These are phyloP conservation scores for Nephelium lappaceum DNA, from an alignment of 345 rosid species.

Conservation along the genomic window DNA sequence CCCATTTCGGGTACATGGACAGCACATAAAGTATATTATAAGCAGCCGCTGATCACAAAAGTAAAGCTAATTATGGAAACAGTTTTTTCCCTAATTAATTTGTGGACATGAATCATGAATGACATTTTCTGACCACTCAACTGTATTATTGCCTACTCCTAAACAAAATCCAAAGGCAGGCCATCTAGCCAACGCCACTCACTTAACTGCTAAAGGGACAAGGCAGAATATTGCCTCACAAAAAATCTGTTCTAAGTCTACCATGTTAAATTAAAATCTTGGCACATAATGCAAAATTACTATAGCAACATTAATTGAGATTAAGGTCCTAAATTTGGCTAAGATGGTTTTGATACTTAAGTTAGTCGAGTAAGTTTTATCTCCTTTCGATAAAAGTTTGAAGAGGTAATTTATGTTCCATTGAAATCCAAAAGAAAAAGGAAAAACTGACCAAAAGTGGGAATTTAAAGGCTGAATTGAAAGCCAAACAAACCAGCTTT, in stretches of 20 bases:
- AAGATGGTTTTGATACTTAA: not conserved
- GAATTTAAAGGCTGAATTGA: conserved; percentile 4
- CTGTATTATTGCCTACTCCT: conserved; percentile 8
- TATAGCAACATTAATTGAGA: too few species aligned
- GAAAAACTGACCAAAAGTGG: not conserved
- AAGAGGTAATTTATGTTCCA: not conserved
- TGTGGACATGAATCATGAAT: conserved; percentile 14
- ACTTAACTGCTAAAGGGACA: too few species aligned
- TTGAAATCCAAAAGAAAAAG: not conserved
- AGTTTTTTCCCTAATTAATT: conserved; percentile 16
- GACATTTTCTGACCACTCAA: conserved; percentile 20
- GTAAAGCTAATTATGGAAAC: conserved; percentile 26
- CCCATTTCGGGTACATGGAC: conserved; percentile 19
- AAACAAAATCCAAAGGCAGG: conserved; percentile 24
- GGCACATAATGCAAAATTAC: not conserved
- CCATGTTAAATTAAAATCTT: not conserved
- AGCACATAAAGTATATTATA: conserved; percentile 28
- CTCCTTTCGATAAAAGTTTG: not conserved
- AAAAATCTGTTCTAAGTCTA: not conserved
- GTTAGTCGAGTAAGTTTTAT: not conserved
- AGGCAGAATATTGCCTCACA: conserved; percentile 15
- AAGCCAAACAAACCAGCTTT: conserved; percentile 1
- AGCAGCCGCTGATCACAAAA: conserved; percentile 18
- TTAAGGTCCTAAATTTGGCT: not conserved
- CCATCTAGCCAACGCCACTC: too few species aligned